Evolutionary conservation across 371 early-diverging fungal species (phyloP).

Genomic region (Syncephalastrum monosporum): DNA sequence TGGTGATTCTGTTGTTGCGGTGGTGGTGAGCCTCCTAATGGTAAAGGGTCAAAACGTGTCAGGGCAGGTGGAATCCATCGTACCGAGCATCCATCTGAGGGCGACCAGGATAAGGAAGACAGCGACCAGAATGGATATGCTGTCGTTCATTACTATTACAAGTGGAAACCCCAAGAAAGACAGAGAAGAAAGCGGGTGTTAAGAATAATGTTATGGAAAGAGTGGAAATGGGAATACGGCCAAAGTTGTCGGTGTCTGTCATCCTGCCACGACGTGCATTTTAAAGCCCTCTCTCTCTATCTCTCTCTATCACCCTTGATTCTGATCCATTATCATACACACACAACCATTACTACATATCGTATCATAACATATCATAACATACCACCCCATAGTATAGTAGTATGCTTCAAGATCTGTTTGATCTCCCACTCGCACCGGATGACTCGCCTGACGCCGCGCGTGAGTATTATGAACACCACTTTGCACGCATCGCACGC

Average conservation of each 20-base stretch:
- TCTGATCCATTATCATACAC: too few species aligned
- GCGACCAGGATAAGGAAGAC: constrained; percentile 72
- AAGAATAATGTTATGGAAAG: too few species aligned
- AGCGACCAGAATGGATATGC: constrained; percentile 71
- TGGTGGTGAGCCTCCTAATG: constrained; percentile 34
- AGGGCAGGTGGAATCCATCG: neutral
- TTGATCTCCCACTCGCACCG: neutral
- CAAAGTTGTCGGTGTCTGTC: too few species aligned
- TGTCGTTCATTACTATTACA: constrained; percentile 62
- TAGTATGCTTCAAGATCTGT: neutral
- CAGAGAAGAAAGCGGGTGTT: neutral
- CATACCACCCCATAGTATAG: too few species aligned
- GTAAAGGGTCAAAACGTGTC: constrained; percentile 5
- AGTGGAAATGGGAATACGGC: too few species aligned
- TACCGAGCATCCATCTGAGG: constrained; percentile 77
- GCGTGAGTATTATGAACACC: constrained; percentile 1
- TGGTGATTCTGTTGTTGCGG: constrained; percentile 38
- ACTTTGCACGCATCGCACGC: neutral
- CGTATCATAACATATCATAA: too few species aligned
- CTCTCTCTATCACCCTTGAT: too few species aligned
- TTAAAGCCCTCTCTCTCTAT: too few species aligned
- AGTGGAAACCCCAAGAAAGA: neutral
- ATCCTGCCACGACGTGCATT: too few species aligned
- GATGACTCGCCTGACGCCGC: neutral
- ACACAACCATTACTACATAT: too few species aligned